Evolutionary conservation across 1,284 basidiomycete genomes (phyloP).

Genomic region (Heliocybe sulcata): DNA sequence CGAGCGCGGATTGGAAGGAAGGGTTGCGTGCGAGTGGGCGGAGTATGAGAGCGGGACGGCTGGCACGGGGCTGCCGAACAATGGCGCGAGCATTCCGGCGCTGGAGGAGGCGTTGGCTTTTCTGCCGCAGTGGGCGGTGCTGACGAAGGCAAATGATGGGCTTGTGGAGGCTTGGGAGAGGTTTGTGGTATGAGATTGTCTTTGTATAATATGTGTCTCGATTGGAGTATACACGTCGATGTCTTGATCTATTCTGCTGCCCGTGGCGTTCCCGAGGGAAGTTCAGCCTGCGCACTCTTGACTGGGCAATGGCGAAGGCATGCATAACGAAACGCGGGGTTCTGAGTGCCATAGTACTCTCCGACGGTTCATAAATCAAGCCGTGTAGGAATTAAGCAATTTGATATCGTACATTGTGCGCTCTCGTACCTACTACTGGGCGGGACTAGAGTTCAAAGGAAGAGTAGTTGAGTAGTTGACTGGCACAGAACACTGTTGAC

Average conservation of each 20-base stretch:
- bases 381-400: no score
- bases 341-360: no score
- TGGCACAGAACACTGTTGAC: no score
- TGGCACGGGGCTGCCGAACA: slow-evolving; percentile 23
- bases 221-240: neutral
- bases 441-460: no score
- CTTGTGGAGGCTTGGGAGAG: slow-evolving; percentile 48
- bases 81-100: slow-evolving; percentile 46
- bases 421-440: no score
- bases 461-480: no score
- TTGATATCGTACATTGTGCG: no score
- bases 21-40: slow-evolving; percentile 62
- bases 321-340: no score
- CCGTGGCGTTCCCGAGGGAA: no score
- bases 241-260: neutral
- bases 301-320: no score
- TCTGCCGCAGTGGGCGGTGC: slow-evolving; percentile 61
- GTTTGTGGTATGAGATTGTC: neutral
- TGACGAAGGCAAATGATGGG: slow-evolving; percentile 50
- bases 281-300: no score
- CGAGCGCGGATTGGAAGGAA: slow-evolving; percentile 33
- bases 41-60: slow-evolving; percentile 56
- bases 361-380: no score
- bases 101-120: slow-evolving; percentile 62
- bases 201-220: neutral